These are phyloP conservation scores for Ogataea salicorniae DNA, from an alignment of 805 yeast genomes.

Conservation along the genomic window DNA sequence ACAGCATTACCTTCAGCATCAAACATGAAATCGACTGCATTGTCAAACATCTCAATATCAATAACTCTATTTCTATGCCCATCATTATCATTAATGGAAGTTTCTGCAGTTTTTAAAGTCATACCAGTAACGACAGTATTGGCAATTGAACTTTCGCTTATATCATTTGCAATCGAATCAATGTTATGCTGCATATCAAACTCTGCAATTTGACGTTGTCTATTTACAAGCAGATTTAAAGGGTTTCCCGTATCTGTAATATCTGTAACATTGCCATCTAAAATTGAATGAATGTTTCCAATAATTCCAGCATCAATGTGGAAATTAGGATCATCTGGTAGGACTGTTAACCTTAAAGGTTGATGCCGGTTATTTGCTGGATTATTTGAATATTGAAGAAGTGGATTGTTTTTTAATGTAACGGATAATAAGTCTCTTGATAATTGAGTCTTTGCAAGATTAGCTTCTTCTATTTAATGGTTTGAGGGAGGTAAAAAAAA, in stretches of 20 bases:
- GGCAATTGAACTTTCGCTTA: background rate
- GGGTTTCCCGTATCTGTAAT: too few relatives aligned
- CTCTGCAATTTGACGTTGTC: too few relatives aligned
- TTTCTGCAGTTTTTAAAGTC: too few relatives aligned
- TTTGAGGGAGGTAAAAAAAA: too few relatives aligned
- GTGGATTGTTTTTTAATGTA: background rate
- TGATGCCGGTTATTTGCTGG: background rate
- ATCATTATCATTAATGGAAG: background rate
- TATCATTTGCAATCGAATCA: background rate
- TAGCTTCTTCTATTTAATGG: slow-evolving; percentile 12
- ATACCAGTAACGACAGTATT: background rate
- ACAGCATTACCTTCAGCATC: slow-evolving; percentile 15
- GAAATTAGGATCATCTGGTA: slow-evolving; percentile 36
- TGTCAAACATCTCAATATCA: slow-evolving; percentile 2
- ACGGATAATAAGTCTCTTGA: slow-evolving; percentile 3
- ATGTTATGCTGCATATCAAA: background rate
- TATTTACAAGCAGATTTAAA: too few relatives aligned
- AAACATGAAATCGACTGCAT: slow-evolving; percentile 13
- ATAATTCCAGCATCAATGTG: slow-evolving; percentile 29
- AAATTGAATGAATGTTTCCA: slow-evolving; percentile 13
- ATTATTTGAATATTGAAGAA: background rate
- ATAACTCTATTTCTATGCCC: background rate
- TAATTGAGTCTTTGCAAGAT: slow-evolving; percentile 8
- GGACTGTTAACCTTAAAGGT: slow-evolving; percentile 1
- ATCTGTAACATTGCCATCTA: background rate